These are phyloP conservation scores for Monosporozyma unispora DNA, from an alignment of 805 yeast species.

Conservation along the genomic window DNA sequence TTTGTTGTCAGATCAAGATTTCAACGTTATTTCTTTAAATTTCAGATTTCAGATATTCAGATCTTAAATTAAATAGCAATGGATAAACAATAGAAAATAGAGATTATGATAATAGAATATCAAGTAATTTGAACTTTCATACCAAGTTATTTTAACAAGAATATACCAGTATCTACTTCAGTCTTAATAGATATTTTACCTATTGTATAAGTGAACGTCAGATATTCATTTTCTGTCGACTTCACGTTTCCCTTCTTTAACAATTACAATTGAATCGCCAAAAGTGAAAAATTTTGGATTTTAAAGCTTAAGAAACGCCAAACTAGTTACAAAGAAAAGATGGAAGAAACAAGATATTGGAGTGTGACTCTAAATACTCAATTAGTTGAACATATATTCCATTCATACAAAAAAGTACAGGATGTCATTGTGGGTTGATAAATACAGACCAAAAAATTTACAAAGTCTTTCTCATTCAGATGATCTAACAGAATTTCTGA, in stretches of 20 bases:
- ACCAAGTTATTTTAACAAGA: no score
- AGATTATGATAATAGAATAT: background rate
- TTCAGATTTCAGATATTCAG: background rate
- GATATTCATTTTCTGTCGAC: background rate
- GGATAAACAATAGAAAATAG: background rate
- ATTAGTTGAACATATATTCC: background rate
- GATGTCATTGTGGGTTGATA: constrained; percentile 97
- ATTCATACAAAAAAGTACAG: background rate
- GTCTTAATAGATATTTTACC: no score
- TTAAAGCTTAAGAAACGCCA: background rate
- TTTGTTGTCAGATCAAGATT: background rate
- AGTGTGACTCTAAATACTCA: background rate
- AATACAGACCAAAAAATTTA: constrained; percentile 70
- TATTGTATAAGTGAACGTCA: no score
- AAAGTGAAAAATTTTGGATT: background rate
- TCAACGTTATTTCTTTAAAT: background rate
- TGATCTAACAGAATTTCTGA: constrained; percentile 52
- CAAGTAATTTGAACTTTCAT: no score
- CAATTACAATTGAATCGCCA: background rate
- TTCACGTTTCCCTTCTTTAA: background rate
- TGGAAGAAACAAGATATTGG: background rate
- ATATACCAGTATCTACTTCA: no score
- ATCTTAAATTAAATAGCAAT: background rate
- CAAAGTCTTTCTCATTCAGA: constrained; percentile 58
- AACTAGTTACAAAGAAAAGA: background rate